phyloP scores from a whole-genome alignment of 2,329 filamentous ascomycete genomes.

The Botrytis fabae region DNA sequence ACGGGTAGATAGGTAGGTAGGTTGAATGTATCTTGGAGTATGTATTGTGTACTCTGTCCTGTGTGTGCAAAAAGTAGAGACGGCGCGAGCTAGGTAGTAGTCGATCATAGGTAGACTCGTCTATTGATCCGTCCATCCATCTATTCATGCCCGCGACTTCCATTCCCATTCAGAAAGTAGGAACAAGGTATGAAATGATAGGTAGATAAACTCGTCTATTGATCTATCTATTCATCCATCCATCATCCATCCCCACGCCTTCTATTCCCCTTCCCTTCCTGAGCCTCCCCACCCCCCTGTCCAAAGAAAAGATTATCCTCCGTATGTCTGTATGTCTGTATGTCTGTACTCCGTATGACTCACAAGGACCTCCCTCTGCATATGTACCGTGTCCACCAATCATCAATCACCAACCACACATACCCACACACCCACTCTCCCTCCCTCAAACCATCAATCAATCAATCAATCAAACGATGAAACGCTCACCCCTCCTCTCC shows the following conservation, averaged over 20 bases:
- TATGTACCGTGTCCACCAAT: neutral
- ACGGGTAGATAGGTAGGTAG: too few relatives aligned
- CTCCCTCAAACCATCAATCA: too few relatives aligned
- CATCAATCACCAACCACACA: too few relatives aligned
- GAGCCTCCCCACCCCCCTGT: neutral
- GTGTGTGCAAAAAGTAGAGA: too few relatives aligned
- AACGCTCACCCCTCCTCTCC: neutral
- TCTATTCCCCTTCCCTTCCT: neutral
- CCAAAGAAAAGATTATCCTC: neutral
- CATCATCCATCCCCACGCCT: too few relatives aligned
- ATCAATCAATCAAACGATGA: neutral
- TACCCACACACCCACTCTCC: neutral
- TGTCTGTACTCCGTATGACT: neutral
- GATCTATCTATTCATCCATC: too few relatives aligned
- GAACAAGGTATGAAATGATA: too few relatives aligned
- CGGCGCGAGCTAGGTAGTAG: too few relatives aligned
- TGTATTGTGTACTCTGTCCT: neutral
- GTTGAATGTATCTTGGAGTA: too few relatives aligned
- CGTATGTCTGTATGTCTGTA: too few relatives aligned
- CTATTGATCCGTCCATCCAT: neutral
- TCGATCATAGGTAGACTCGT: neutral
- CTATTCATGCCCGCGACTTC: neutral
- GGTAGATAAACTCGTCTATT: too few relatives aligned
- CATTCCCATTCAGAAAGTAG: neutral
- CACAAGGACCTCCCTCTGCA: neutral